Percentiles rank a stretch among this genome's conserved stretches.
Evolutionary conservation across 805 yeast species (phyloP).

Genomic region (Starmerella apicola): DNA sequence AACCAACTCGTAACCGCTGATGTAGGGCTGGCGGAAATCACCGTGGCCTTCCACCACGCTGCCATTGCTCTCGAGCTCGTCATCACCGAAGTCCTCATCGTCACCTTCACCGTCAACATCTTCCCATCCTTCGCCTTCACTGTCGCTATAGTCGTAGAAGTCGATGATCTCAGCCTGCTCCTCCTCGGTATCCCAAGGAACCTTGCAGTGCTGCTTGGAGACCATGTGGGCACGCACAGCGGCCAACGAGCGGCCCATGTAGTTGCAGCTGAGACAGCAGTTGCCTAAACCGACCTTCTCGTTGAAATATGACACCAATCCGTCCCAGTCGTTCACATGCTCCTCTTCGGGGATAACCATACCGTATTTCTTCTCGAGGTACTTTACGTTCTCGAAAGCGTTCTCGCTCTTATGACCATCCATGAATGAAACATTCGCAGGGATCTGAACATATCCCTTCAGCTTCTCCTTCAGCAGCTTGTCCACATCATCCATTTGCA

Average conservation of each 20-base stretch:
- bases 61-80: constrained; percentile 18
- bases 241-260: constrained; percentile 71
- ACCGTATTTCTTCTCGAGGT: constrained; percentile 74
- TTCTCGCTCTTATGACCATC: constrained; percentile 39
- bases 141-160: constrained; percentile 73
- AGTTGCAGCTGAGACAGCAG: constrained; percentile 69
- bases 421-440: constrained; percentile 30
- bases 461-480: constrained; percentile 22
- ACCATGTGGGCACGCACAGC: constrained; percentile 83
- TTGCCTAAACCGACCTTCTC: constrained; percentile 76
- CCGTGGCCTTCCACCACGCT: constrained; percentile 20
- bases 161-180: constrained; percentile 65
- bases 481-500: constrained; percentile 20
- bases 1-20: constrained; percentile 52
- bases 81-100: constrained; percentile 23
- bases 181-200: constrained; percentile 75
- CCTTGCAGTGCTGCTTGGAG: constrained; percentile 72
- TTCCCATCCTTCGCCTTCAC: constrained; percentile 29
- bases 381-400: constrained; percentile 49
- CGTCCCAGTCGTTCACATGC: constrained; percentile 54
- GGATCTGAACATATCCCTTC: constrained; percentile 22
- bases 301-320: constrained; percentile 61
- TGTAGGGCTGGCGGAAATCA: constrained; percentile 31
- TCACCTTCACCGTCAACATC: constrained; percentile 30
- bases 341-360: constrained; percentile 74